These are phyloP conservation scores for Orbilia ellipsospora DNA, from an alignment of 2,329 filamentous ascomycete species.

Conservation along the genomic window DNA sequence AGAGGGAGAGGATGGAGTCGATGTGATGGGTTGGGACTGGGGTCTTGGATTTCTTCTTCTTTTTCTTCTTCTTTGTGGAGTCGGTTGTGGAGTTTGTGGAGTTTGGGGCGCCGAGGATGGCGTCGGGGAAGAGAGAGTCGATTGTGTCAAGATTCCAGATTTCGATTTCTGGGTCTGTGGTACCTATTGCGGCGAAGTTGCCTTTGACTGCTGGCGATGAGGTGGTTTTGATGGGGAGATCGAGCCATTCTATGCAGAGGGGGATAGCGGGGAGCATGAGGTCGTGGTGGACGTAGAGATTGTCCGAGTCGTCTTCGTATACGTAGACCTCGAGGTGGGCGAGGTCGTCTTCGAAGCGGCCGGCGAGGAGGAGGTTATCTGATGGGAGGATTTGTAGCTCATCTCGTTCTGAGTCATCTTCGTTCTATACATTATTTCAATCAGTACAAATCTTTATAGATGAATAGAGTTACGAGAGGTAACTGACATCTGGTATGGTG, in stretches of 20 bases:
- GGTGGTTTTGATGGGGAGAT: conserved; percentile 83
- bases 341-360: conserved; percentile 95
- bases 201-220: conserved; percentile 68
- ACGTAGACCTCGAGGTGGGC: conserved; percentile 97
- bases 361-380: conserved; percentile 91
- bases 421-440: conserved; percentile 60
- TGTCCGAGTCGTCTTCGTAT: conserved; percentile 94
- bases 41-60: conserved; percentile 93
- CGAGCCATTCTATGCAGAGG: conserved; percentile 93
- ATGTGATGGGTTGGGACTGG: conserved; percentile 77
- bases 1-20: conserved; percentile 88
- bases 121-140: conserved; percentile 98
- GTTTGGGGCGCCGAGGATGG: conserved; percentile 81
- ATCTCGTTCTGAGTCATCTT: conserved; percentile 83
- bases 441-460: not conserved
- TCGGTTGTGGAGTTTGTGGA: conserved; percentile 61
- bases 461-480: not conserved
- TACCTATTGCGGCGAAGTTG: conserved; percentile 94
- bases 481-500: conserved; percentile 74
- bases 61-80: conserved; percentile 70
- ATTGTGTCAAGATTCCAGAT: conserved; percentile 97
- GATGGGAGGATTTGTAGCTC: conserved; percentile 92
- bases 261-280: conserved; percentile 99
- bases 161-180: conserved; percentile 98
- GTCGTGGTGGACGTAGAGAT: conserved; percentile 98